These are phyloP conservation scores for Leccinum angustisporum DNA, from an alignment of 1,284 basidiomycete species.

Conservation along the genomic window DNA sequence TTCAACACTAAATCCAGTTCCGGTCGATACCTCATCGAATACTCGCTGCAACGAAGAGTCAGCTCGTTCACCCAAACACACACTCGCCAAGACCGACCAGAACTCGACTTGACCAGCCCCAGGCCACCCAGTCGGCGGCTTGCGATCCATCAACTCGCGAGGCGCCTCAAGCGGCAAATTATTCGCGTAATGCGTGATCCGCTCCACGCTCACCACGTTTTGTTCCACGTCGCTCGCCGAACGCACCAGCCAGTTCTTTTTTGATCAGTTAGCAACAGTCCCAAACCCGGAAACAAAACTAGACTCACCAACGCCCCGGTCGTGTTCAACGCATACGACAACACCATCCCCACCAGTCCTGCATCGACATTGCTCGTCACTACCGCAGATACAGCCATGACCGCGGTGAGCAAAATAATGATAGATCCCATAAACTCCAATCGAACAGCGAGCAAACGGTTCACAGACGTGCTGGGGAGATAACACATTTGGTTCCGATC, in stretches of 20 bases:
- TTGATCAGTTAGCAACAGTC: not conserved
- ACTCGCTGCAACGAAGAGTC: slow-evolving; percentile 46
- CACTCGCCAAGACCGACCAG: slow-evolving; percentile 40
- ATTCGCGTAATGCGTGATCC: slow-evolving; percentile 68
- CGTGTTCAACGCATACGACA: slow-evolving; percentile 83
- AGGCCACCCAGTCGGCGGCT: slow-evolving; percentile 74
- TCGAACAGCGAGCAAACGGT: slow-evolving; percentile 79
- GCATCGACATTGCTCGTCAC: slow-evolving; percentile 79
- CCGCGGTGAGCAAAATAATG: slow-evolving; percentile 77
- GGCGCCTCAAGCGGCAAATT: slow-evolving; percentile 79
- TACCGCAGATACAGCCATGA: slow-evolving; percentile 70
- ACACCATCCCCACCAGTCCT: slow-evolving; percentile 87
- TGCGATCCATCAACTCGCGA: slow-evolving; percentile 63
- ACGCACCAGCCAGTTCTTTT: slow-evolving; percentile 86
- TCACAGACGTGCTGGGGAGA: slow-evolving; percentile 69
- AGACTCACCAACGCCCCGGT: slow-evolving; percentile 66
- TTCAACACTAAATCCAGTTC: slow-evolving; percentile 80
- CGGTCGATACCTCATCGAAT: slow-evolving; percentile 81
- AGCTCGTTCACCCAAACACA: not conserved
- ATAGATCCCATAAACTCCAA: slow-evolving; percentile 83
- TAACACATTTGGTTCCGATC: slow-evolving; percentile 87
- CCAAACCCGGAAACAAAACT: not conserved
- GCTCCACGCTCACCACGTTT: slow-evolving; percentile 88
- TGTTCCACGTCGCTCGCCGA: slow-evolving; percentile 91
- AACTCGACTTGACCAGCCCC: slow-evolving; percentile 76